Evolutionary conservation across 345 rosid species (phyloP).

Genomic region (Eucalyptus erythrocorys): DNA sequence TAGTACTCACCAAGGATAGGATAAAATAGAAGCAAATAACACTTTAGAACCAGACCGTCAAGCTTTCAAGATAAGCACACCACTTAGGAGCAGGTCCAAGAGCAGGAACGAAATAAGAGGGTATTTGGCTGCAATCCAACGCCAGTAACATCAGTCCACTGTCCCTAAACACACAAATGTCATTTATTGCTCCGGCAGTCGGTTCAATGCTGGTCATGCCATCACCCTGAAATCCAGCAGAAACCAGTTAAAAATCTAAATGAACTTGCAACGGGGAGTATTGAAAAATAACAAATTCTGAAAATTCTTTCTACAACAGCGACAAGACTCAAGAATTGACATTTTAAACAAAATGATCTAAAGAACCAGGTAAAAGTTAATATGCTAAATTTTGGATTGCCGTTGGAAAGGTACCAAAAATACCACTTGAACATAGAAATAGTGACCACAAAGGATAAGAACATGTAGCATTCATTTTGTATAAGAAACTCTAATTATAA

Average conservation of each 20-base stretch:
- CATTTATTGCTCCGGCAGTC: conserved; percentile 72
- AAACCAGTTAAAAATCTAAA: background rate
- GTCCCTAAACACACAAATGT: conserved; percentile 68
- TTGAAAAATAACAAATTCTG: background rate
- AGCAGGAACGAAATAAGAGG: conserved; percentile 83
- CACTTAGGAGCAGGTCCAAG: conserved; percentile 96
- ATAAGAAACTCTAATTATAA: background rate
- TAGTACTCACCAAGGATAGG: background rate
- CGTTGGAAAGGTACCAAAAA: background rate
- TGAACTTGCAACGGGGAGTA: background rate
- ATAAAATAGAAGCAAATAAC: background rate
- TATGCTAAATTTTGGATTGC: background rate
- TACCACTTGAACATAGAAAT: background rate
- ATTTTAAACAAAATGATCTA: background rate
- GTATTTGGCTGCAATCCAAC: conserved; percentile 76
- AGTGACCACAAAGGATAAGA: background rate
- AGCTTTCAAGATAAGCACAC: conserved; percentile 70
- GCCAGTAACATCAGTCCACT: conserved; percentile 91
- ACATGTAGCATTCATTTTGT: background rate
- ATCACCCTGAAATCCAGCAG: conserved; percentile 45
- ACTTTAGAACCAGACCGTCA: conserved; percentile 41
- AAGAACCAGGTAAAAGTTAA: background rate
- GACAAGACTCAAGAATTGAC: background rate
- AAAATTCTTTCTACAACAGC: background rate
- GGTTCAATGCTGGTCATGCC: conserved; percentile 95